Base-by-base conservation (phyloP, 352 stramenopile species). In the Halophytophthora polymorphica region DNA sequence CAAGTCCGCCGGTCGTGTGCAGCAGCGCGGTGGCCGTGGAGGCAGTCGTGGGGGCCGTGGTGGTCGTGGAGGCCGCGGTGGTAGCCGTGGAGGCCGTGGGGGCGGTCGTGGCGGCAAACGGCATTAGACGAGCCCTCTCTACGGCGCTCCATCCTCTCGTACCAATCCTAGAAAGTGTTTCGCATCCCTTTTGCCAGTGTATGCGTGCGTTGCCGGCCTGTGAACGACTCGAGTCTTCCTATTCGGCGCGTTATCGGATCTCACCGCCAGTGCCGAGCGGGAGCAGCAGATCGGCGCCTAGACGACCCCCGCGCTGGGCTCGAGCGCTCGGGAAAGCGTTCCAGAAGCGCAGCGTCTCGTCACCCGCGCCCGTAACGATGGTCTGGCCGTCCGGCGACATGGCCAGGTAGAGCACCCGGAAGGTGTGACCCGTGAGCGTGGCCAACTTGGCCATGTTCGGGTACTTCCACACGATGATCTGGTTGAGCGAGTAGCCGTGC, bases 401-500 rank as follows among this genome's bases (percentile, higher is more conserved):
- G 41, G 96, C 93, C 25, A 99, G 70, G 73, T 98, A 98, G 10
- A 99, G 64, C 23, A 99, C 95, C 48, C 96, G 83, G 62, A 96
- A 97, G 6, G 90, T 97, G 67, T 99, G 96, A 14, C 96, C 96
- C 3, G 95, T 98, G 45, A 99, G 73, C 14, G 95, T 98, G 23
- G 91, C 91, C 36, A 98, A 81, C 69, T 98, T 99, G 36, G 83
- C 90, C 90, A 98, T 98, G 33, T 64, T 96, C 38, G 96, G 95
- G 66, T 98, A 98, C 55, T 97, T 93, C 95, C 95, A 98, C 56
- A 98, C 83, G 56, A 98, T 97, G 71, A 99, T 98, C 62, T 96
- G 87, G 84, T 99, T 99, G 19, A 98, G 79, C 53, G 88, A 98
- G 78, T 98, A 99, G 21, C 96, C 96, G 71, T 99, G 96, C n/a